These are phyloP conservation scores for Erucastrum elatum DNA, from an alignment of 345 rosid species.

Conservation along the genomic window DNA sequence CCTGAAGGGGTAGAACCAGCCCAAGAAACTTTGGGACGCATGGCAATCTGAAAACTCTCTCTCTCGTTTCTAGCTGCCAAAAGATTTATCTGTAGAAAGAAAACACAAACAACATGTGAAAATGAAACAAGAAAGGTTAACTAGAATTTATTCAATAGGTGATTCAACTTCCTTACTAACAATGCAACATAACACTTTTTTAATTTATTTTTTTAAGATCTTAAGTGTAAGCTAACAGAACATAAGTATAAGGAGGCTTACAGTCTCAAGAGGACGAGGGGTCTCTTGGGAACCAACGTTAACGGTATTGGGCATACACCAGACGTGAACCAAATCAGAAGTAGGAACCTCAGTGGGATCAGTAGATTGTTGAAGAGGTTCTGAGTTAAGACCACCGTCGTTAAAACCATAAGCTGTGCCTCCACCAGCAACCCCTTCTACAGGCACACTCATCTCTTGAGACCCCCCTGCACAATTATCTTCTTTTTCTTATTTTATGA, in stretches of 20 bases:
- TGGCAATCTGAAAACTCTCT: slow-evolving; percentile 89
- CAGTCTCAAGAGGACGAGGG: slow-evolving; percentile 79
- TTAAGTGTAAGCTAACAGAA: no score
- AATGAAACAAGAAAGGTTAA: background rate
- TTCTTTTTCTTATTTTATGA: background rate
- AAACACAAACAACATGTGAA: background rate
- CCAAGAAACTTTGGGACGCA: slow-evolving; percentile 96
- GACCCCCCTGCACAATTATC: slow-evolving; percentile 20
- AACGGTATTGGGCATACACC: slow-evolving; percentile 89
- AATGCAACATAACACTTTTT: no score
- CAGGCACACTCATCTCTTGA: slow-evolving; percentile 47
- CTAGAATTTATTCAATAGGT: background rate
- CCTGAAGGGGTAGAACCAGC: slow-evolving; percentile 65
- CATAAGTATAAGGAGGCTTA: slow-evolving; percentile 24
- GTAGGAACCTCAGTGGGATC: slow-evolving; percentile 70
- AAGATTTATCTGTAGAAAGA: slow-evolving; percentile 66
- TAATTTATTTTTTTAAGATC: no score
- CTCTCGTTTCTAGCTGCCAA: slow-evolving; percentile 97
- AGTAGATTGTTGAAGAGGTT: slow-evolving; percentile 48
- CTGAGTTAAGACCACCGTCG: slow-evolving; percentile 52
- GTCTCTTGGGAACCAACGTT: slow-evolving; percentile 83
- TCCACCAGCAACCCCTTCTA: slow-evolving; percentile 99
- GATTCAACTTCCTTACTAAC: background rate
- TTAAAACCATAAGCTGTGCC: slow-evolving; percentile 96
- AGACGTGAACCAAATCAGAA: slow-evolving; percentile 68